Evolutionary conservation across 176 grass and related monocot species (phyloP).

Genomic region (Oryza punctata): DNA sequence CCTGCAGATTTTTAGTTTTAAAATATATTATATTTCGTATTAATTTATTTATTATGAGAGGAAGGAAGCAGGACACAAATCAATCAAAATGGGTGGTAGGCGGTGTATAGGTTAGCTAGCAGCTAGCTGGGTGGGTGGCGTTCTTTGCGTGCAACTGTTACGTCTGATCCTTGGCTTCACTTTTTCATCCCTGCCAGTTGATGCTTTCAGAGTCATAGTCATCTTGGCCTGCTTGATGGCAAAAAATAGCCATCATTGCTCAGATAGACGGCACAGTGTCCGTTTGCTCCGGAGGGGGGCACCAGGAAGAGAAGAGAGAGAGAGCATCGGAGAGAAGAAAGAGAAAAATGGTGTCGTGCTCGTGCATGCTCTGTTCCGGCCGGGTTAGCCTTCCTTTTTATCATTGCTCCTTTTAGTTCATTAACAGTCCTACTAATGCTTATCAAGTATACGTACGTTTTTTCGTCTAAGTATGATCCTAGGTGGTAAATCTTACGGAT

Average conservation of each 20-base stretch:
- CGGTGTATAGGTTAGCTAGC: neutral
- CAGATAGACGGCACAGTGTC: slow-evolving; percentile 42
- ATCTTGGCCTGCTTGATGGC: slow-evolving; percentile 28
- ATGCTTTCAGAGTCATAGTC: slow-evolving; percentile 74
- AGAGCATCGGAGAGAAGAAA: neutral
- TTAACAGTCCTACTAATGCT: too few relatives aligned
- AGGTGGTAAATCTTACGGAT: too few relatives aligned
- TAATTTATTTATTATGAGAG: too few relatives aligned
- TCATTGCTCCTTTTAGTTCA: too few relatives aligned
- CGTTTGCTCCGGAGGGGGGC: slow-evolving; percentile 23
- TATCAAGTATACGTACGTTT: too few relatives aligned
- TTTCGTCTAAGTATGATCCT: too few relatives aligned
- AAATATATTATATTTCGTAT: too few relatives aligned
- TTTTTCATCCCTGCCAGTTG: slow-evolving; percentile 40
- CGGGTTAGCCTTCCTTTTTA: too few relatives aligned
- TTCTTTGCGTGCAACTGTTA: slow-evolving; percentile 42
- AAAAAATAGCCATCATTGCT: slow-evolving; percentile 52
- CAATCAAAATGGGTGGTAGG: neutral
- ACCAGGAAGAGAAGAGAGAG: neutral
- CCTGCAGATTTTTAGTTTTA: too few relatives aligned
- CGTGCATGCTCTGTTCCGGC: too few relatives aligned
- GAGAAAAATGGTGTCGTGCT: neutral
- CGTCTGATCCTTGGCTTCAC: slow-evolving; percentile 21
- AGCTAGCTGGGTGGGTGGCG: neutral
- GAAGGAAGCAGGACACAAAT: too few relatives aligned